phyloP scores from a whole-genome alignment of 306 rosid genomes.

The Comarum palustre region DNA sequence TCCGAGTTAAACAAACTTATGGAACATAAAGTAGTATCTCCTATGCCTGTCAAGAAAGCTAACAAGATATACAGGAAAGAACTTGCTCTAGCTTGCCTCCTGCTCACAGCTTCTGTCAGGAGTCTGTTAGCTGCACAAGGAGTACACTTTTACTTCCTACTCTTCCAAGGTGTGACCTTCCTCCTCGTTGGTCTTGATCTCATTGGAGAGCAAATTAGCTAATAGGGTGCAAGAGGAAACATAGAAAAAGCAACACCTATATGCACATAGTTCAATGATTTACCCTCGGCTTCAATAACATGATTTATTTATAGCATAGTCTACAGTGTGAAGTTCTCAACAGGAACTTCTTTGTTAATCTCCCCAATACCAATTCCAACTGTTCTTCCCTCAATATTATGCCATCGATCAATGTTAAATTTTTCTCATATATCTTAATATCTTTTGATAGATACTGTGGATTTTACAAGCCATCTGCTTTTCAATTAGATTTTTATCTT shows the following conservation, averaged over 20 bases:
- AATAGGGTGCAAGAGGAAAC: slow-evolving; percentile 22
- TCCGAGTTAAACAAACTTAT: slow-evolving; percentile 45
- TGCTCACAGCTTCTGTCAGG: slow-evolving; percentile 79
- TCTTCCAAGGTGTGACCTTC: slow-evolving; percentile 90
- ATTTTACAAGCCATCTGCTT: neutral
- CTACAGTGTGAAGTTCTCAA: slow-evolving; percentile 21
- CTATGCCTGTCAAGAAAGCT: slow-evolving; percentile 46
- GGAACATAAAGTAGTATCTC: slow-evolving; percentile 47
- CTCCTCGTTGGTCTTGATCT: slow-evolving; percentile 96
- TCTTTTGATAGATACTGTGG: slow-evolving; percentile 16
- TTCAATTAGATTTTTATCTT: too few relatives aligned
- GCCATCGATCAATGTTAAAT: slow-evolving; percentile 40
- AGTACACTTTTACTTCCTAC: slow-evolving; percentile 90
- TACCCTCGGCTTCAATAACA: slow-evolving; percentile 21
- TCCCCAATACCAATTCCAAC: slow-evolving; percentile 26
- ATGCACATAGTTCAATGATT: slow-evolving; percentile 18
- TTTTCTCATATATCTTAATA: slow-evolving; percentile 18
- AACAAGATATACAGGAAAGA: slow-evolving; percentile 82
- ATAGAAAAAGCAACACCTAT: slow-evolving; percentile 4
- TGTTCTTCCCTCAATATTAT: slow-evolving; percentile 9
- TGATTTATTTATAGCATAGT: slow-evolving; percentile 11
- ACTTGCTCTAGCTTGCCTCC: slow-evolving; percentile 78
- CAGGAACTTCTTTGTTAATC: slow-evolving; percentile 30
- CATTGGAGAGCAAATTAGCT: slow-evolving; percentile 92
- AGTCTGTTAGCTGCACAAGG: slow-evolving; percentile 91